A percentile compares a stretch with the other conserved stretches of the same genome.
These are phyloP conservation scores for Aciculoconidium aculeatum DNA, from an alignment of 805 yeast species.

Conservation along the genomic window DNA sequence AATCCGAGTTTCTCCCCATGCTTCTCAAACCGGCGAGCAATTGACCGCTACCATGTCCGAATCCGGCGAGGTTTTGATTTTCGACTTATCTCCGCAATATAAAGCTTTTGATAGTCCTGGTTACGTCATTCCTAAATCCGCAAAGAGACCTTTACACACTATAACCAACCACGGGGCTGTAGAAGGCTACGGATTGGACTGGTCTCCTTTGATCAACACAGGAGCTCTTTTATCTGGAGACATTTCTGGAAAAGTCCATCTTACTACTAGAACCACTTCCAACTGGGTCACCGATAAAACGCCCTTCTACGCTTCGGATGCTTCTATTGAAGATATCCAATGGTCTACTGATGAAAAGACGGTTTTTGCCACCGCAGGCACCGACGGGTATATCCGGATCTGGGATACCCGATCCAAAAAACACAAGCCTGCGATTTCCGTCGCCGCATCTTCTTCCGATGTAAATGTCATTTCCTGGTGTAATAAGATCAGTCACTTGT, in stretches of 20 bases:
- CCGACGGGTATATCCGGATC: slow-evolving; percentile 85
- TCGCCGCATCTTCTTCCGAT: slow-evolving; percentile 73
- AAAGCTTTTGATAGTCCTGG: slow-evolving; percentile 90
- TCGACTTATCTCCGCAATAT: slow-evolving; percentile 73
- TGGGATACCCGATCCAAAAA: slow-evolving; percentile 96
- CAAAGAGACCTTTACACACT: slow-evolving; percentile 78
- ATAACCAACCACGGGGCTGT: slow-evolving; percentile 82
- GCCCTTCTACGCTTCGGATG: slow-evolving; percentile 62
- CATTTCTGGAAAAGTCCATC: slow-evolving; percentile 72
- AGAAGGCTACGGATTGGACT: slow-evolving; percentile 96
- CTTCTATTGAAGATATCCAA: slow-evolving; percentile 93
- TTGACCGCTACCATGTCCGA: slow-evolving; percentile 86
- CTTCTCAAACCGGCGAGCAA: slow-evolving; percentile 68
- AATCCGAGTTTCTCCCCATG: slow-evolving; percentile 75
- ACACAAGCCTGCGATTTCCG: slow-evolving; percentile 85
- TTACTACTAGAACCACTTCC: slow-evolving; percentile 70
- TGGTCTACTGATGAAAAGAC: slow-evolving; percentile 92
- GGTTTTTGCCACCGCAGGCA: slow-evolving; percentile 92
- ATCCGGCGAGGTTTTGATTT: slow-evolving; percentile 82
- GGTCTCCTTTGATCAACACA: slow-evolving; percentile 81
- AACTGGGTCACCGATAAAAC: slow-evolving; percentile 83
- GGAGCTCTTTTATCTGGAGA: slow-evolving; percentile 90
- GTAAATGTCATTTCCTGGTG: slow-evolving; percentile 97
- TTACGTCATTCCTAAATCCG: slow-evolving; percentile 64
- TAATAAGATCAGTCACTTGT: slow-evolving; percentile 72